Percentiles rank a stretch among this genome's conserved stretches.
These are phyloP conservation scores for Scedosporium aurantiacum DNA, from an alignment of 2,329 filamentous ascomycete genomes.

Conservation along the genomic window DNA sequence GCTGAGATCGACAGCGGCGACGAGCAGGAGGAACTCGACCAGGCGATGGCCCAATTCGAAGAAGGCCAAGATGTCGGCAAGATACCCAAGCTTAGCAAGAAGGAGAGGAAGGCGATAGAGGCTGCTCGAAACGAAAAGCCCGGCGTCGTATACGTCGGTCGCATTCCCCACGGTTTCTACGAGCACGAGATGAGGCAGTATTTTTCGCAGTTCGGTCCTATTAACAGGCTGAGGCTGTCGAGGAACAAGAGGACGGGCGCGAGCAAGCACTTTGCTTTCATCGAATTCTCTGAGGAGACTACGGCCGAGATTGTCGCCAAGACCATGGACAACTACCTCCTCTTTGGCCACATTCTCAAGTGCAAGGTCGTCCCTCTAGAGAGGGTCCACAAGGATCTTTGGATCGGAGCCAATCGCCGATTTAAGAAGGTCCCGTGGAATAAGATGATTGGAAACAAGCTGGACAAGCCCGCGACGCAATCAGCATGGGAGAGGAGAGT, in stretches of 20 bases:
- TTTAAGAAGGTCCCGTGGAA: constrained; percentile 86
- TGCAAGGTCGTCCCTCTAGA: constrained; percentile 68
- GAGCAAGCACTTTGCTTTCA: constrained; percentile 88
- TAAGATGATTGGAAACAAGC: constrained; percentile 65
- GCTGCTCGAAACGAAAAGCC: constrained; percentile 38
- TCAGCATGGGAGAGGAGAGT: constrained; percentile 71
- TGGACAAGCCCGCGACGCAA: constrained; percentile 63
- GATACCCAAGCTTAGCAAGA: constrained; percentile 36
- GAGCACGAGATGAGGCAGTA: constrained; percentile 91
- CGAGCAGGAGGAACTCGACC: constrained; percentile 21
- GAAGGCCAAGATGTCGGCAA: constrained; percentile 40
- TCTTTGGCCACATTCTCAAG: constrained; percentile 90
- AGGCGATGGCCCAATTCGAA: constrained; percentile 27
- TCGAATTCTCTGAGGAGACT: constrained; percentile 73
- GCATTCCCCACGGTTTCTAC: constrained; percentile 89
- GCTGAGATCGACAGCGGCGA: constrained; percentile 33
- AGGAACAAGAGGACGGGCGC: constrained; percentile 86
- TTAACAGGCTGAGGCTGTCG: constrained; percentile 68
- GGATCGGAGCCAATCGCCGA: constrained; percentile 80
- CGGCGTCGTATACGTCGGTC: constrained; percentile 81
- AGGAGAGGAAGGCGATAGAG: constrained; percentile 31
- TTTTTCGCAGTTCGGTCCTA: constrained; percentile 84
- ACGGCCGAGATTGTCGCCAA: constrained; percentile 82
- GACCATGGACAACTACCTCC: constrained; percentile 95
- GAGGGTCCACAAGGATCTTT: constrained; percentile 69